Evolutionary conservation across 1,284 basidiomycete species (phyloP).

Genomic region (Puccinia novopanici): DNA sequence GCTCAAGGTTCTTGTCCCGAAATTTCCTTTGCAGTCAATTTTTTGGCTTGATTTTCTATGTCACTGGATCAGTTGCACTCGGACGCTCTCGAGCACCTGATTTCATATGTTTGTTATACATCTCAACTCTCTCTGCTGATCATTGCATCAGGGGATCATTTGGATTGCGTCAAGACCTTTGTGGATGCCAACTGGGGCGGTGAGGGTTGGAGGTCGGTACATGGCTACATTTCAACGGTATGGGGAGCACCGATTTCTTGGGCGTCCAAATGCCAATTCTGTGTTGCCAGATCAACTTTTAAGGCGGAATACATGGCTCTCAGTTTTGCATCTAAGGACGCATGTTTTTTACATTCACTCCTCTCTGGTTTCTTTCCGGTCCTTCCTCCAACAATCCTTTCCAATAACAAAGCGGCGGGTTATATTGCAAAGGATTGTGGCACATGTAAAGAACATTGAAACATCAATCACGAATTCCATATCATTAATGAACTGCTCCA

Average conservation of each 20-base stretch:
- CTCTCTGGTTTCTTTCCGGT: not conserved
- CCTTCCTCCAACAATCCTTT: not conserved
- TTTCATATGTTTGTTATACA: no score
- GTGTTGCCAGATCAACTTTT: not conserved
- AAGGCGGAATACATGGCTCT: not conserved
- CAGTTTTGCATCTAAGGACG: not conserved
- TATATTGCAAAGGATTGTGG: no score
- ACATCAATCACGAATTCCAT: not conserved
- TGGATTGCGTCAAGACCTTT: not conserved
- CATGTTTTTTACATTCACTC: not conserved
- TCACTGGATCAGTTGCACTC: no score
- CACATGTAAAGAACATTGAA: no score
- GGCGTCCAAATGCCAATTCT: not conserved
- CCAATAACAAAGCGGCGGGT: not conserved
- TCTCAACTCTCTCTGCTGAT: no score
- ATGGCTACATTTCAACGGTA: not conserved
- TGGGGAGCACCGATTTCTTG: not conserved
- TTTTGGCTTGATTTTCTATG: no score
- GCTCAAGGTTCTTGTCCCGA: no score
- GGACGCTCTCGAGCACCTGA: no score
- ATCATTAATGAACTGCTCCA: not conserved
- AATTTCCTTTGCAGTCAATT: no score
- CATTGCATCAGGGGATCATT: no score
- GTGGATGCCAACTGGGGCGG: conserved; percentile 27
- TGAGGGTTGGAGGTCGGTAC: not conserved